Evolutionary conservation across 768 basidiomycete species (phyloP).

Genomic region (Leccinum barrowsii): DNA sequence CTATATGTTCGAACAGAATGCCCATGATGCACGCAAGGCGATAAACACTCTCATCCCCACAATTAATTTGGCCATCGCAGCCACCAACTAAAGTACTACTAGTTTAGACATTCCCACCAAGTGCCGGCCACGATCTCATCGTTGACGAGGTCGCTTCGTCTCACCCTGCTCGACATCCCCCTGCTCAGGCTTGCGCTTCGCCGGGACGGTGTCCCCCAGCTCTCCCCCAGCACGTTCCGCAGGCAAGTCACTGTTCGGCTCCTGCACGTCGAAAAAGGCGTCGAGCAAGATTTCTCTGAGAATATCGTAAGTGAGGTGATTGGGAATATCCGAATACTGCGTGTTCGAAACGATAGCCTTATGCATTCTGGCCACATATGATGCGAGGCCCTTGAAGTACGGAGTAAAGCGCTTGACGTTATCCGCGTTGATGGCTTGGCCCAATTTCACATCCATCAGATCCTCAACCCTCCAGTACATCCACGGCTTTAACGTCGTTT

Average conservation of each 20-base stretch:
- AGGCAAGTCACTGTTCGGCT: background rate
- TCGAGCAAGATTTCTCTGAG: background rate
- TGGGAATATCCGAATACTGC: no score
- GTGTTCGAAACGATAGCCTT: background rate
- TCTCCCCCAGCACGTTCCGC: background rate
- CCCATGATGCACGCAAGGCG: no score
- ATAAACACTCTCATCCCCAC: no score
- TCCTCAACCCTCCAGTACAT: background rate
- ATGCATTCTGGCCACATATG: background rate
- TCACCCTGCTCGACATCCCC: background rate
- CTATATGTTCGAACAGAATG: no score
- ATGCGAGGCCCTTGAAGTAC: background rate
- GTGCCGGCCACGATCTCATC: background rate
- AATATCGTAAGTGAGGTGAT: background rate
- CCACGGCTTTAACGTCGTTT: background rate
- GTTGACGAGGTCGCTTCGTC: background rate
- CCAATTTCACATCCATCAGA: background rate
- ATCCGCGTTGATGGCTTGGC: background rate
- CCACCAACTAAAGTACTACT: no score
- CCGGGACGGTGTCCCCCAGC: background rate
- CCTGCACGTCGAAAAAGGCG: background rate
- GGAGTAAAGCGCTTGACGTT: background rate
- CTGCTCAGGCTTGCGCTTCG: background rate
- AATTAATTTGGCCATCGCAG: no score
- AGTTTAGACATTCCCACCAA: no score